Evolutionary conservation across 2,329 filamentous ascomycete genomes (phyloP).

Genomic region (Stylonectria norvegica): DNA sequence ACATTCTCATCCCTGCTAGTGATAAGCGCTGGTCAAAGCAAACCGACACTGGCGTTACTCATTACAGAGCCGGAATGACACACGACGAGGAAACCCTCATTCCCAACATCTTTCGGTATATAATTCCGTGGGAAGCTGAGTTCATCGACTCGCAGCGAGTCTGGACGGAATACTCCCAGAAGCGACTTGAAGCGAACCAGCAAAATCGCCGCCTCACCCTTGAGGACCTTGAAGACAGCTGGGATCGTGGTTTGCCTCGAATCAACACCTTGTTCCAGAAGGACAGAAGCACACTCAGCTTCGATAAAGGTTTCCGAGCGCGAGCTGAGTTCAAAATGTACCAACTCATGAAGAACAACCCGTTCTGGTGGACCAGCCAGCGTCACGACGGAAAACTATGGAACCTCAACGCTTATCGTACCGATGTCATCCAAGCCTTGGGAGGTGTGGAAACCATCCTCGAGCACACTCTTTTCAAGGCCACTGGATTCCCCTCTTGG

Average conservation of each 20-base stretch:
- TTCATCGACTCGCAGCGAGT: conserved; percentile 99
- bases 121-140: conserved; percentile 98
- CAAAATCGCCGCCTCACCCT: conserved; percentile 93
- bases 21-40: conserved; percentile 99
- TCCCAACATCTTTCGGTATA: conserved; percentile 98
- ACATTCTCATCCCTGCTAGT: conserved; percentile 94
- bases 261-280: conserved; percentile 99
- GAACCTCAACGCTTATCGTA: conserved; percentile 94
- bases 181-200: conserved; percentile 92
- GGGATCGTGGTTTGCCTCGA: conserved; percentile 94
- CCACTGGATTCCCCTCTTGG: conserved; percentile 95
- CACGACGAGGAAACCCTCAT: conserved; percentile 97
- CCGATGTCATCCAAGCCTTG: conserved; percentile 92
- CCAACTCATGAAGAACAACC: conserved; percentile 98
- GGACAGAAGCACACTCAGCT: conserved; percentile 91
- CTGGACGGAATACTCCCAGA: conserved; percentile 99
- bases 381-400: conserved; percentile 95
- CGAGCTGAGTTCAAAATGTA: conserved; percentile 98
- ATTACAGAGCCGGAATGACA: conserved; percentile 96
- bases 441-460: conserved; percentile 97
- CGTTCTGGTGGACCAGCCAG: conserved; percentile 99
- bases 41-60: conserved; percentile 93
- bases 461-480: conserved; percentile 95
- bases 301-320: conserved; percentile 96
- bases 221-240: conserved; percentile 95